Percentiles rank a stretch among this genome's conserved stretches.
These are phyloP conservation scores for Diaporthe eres DNA, from an alignment of 2,329 filamentous ascomycete genomes.

Conservation along the genomic window DNA sequence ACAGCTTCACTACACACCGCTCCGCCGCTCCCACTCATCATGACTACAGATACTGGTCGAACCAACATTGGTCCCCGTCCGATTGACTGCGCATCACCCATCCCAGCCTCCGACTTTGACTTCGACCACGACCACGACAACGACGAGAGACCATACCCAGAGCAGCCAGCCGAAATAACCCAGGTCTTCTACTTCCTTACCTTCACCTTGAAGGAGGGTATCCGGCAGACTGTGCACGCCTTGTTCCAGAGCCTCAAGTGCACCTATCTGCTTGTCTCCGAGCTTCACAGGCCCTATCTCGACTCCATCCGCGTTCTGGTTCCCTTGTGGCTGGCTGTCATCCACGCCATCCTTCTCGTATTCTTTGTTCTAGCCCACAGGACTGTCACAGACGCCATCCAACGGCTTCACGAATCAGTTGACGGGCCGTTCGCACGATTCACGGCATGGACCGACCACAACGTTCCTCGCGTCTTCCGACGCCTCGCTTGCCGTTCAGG, in stretches of 20 bases:
- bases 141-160: background rate
- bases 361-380: constrained; percentile 18
- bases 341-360: constrained; percentile 35
- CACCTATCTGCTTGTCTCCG: constrained; percentile 35
- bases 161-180: background rate
- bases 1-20: too few relatives aligned
- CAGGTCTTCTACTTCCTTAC: constrained; percentile 46
- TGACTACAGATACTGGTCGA: constrained; percentile 32
- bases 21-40: constrained; percentile 13
- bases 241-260: constrained; percentile 32
- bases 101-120: background rate
- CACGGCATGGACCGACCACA: constrained; percentile 31
- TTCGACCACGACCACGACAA: background rate
- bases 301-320: constrained; percentile 30
- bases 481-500: constrained; percentile 38
- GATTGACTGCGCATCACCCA: background rate
- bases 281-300: constrained; percentile 36
- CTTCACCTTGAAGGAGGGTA: constrained; percentile 44
- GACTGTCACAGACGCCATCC: background rate
- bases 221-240: constrained; percentile 27
- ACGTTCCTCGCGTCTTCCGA: constrained; percentile 39
- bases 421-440: background rate
- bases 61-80: background rate
- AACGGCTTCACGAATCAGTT: background rate
- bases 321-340: constrained; percentile 33